A percentile compares a stretch with the other conserved stretches of the same genome.
Evolutionary conservation across 768 basidiomycete species (phyloP).

Genomic region (Kwoniella pini): DNA sequence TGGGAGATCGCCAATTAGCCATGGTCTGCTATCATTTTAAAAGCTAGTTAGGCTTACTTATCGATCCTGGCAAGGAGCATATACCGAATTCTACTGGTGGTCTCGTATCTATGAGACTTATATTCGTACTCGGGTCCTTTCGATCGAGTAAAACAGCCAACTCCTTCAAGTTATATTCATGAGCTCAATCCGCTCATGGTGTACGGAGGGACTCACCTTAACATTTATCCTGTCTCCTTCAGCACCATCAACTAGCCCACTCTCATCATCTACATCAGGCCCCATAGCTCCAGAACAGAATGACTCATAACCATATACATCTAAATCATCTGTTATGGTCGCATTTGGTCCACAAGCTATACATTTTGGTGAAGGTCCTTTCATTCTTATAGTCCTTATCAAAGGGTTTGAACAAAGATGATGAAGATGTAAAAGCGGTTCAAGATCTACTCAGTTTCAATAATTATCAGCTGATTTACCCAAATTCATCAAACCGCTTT

Average conservation of each 20-base stretch:
- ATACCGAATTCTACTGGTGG: slow-evolving; percentile 79
- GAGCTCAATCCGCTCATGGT: background rate
- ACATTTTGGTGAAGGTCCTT: slow-evolving; percentile 70
- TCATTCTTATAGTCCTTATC: slow-evolving; percentile 81
- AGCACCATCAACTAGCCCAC: slow-evolving; percentile 14
- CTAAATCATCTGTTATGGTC: slow-evolving; percentile 58
- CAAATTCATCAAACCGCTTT: background rate
- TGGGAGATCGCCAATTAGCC: slow-evolving; percentile 49
- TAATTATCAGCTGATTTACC: slow-evolving; percentile 20
- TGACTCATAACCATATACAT: slow-evolving; percentile 72
- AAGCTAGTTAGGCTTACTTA: slow-evolving; percentile 60
- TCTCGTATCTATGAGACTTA: slow-evolving; percentile 72
- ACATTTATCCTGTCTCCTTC: slow-evolving; percentile 32
- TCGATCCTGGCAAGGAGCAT: slow-evolving; percentile 72
- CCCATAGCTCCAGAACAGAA: slow-evolving; percentile 70
- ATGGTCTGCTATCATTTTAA: background rate
- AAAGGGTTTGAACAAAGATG: slow-evolving; percentile 69
- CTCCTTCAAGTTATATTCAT: background rate
- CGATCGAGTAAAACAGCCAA: background rate
- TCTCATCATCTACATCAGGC: slow-evolving; percentile 50
- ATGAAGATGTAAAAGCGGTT: slow-evolving; percentile 70
- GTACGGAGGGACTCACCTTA: slow-evolving; percentile 51
- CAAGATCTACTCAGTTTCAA: slow-evolving; percentile 30
- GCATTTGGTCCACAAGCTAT: slow-evolving; percentile 66
- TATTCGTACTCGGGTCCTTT: background rate